Percentiles rank a stretch among this genome's conserved stretches.
phyloP scores from a whole-genome alignment of 1,284 basidiomycete genomes.

The Psilocybe mexicana region DNA sequence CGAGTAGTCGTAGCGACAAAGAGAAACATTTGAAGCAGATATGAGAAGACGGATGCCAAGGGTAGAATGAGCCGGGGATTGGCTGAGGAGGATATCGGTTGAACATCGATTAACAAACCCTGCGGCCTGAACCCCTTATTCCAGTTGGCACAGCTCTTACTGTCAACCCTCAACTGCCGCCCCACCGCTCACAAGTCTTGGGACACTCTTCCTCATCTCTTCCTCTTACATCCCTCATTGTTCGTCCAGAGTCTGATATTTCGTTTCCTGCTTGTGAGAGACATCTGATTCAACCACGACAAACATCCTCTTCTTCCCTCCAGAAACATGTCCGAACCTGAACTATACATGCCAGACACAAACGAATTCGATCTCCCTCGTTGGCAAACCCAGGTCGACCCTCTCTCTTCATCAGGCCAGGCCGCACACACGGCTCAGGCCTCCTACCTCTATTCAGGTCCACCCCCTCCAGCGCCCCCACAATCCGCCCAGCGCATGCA shows the following conservation, averaged over 20 bases:
- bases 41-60: neutral
- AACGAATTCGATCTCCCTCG: constrained; percentile 74
- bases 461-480: constrained; percentile 43
- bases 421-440: constrained; percentile 61
- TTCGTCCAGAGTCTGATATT: constrained; percentile 2
- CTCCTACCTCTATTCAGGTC: constrained; percentile 48
- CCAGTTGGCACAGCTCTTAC: constrained; percentile 22
- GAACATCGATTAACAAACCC: constrained; percentile 29
- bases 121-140: constrained; percentile 26
- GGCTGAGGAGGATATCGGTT: constrained; percentile 17
- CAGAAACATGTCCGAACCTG: constrained; percentile 42
- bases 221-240: constrained; percentile 7
- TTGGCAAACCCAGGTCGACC: constrained; percentile 74
- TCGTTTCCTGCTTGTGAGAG: constrained; percentile 10
- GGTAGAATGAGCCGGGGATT: constrained; percentile 4
- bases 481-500: constrained; percentile 34
- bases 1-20: constrained; percentile 5
- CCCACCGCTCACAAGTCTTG: constrained; percentile 12
- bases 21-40: neutral
- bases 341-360: constrained; percentile 48
- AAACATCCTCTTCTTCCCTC: constrained; percentile 15
- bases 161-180: constrained; percentile 22
- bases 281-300: constrained; percentile 15
- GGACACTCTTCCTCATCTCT: constrained; percentile 3
- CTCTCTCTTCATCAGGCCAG: constrained; percentile 61